phyloP scores from a whole-genome alignment of 2,329 filamentous ascomycete genomes.

The Zymoseptoria ardabiliae region DNA sequence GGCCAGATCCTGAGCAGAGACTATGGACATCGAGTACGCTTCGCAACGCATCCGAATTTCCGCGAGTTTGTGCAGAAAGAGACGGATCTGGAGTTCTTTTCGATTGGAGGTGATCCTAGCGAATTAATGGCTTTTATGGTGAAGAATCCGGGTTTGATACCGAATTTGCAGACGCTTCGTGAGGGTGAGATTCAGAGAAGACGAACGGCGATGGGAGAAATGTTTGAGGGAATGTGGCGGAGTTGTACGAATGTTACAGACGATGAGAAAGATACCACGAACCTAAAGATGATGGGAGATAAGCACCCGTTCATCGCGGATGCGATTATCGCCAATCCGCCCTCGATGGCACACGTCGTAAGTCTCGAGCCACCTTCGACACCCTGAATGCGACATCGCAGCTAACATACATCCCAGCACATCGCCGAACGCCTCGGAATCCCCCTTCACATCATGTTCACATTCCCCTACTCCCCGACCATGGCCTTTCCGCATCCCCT shows the following conservation, averaged over 20 bases:
- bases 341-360: constrained; percentile 63
- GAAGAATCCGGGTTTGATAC: constrained; percentile 72
- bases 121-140: constrained; percentile 88
- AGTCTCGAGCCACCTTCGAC: background rate
- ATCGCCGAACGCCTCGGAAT: constrained; percentile 72
- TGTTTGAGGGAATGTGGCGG: constrained; percentile 78
- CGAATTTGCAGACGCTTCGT: constrained; percentile 63
- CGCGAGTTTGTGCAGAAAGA: constrained; percentile 68
- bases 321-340: constrained; percentile 80
- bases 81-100: constrained; percentile 70
- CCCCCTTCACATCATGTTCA: constrained; percentile 53
- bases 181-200: constrained; percentile 64
- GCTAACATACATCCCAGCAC: constrained; percentile 35
- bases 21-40: constrained; percentile 66
- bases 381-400: background rate
- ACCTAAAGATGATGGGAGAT: constrained; percentile 57
- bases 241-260: constrained; percentile 69
- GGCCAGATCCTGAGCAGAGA: constrained; percentile 64
- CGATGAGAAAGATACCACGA: constrained; percentile 54
- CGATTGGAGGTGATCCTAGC: constrained; percentile 68
- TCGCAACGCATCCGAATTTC: constrained; percentile 73
- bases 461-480: constrained; percentile 69
- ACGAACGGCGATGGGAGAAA: constrained; percentile 65
- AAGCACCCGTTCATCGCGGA: constrained; percentile 60
- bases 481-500: constrained; percentile 69